A percentile compares a stretch with the other conserved stretches of the same genome.
Conservation (phyloP, 371 early-diverging fungal species). For the Blakeslea trispora region DNA sequence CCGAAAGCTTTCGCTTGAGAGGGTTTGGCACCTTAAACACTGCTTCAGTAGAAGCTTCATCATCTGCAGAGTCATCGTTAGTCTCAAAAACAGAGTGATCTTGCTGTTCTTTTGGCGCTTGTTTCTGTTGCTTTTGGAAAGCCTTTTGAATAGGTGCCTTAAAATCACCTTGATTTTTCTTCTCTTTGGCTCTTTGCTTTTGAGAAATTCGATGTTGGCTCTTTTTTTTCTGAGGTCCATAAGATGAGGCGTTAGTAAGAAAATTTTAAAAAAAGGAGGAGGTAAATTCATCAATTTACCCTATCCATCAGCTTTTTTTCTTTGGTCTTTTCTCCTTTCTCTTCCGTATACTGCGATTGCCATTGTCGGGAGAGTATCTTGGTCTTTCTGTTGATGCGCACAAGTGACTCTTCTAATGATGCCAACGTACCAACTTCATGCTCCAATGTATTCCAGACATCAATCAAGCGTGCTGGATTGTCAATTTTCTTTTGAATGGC, state of each 20-base stretch:
- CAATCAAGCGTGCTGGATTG: conserved; percentile 53
- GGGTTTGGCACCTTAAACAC: neutral
- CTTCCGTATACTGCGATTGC: conserved; percentile 21
- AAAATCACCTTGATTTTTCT: conserved; percentile 10
- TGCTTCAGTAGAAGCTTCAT: neutral
- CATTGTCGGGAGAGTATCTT: conserved; percentile 31
- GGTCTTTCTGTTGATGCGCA: conserved; percentile 30
- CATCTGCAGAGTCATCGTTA: neutral
- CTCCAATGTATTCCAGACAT: conserved; percentile 53
- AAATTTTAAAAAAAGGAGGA: too few species aligned
- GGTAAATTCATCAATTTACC: too few species aligned
- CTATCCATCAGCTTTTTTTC: conserved; percentile 8
- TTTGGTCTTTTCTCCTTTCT: conserved; percentile 3
- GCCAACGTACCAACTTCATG: conserved; percentile 48
- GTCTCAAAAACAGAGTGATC: neutral
- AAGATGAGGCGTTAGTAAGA: neutral
- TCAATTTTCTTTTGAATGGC: conserved; percentile 45
- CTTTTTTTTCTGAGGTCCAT: conserved; percentile 29
- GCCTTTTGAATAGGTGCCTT: neutral
- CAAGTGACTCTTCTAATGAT: conserved; percentile 24
- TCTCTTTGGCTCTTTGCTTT: conserved; percentile 19
- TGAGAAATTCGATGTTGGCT: conserved; percentile 28
- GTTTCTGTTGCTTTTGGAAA: neutral
- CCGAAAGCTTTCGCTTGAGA: conserved; percentile 20
- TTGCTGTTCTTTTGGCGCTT: neutral